phyloP scores from a whole-genome alignment of 805 yeast species.

The Priceomyces melissophilus region DNA sequence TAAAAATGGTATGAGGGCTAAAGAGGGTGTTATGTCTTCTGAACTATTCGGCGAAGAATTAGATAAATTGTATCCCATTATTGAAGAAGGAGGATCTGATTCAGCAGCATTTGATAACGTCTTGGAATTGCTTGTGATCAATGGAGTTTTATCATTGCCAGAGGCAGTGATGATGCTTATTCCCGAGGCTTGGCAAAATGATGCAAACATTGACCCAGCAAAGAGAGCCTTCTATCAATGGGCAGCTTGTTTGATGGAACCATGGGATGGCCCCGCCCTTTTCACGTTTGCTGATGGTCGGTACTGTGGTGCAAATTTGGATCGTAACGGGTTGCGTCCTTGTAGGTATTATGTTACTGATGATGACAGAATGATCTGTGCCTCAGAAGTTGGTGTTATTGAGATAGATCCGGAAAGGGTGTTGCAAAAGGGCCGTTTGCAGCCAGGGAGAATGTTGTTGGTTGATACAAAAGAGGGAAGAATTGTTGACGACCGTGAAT shows the following conservation, averaged over 20 bases:
- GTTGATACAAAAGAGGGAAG: constrained; percentile 93
- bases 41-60: constrained; percentile 85
- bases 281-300: constrained; percentile 96
- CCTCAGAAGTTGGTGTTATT: constrained; percentile 97
- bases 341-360: constrained; percentile 95
- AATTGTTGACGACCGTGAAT: constrained; percentile 88
- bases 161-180: constrained; percentile 97
- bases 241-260: constrained; percentile 99
- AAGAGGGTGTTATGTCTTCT: constrained; percentile 95
- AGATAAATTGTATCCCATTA: constrained; percentile 88
- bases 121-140: constrained; percentile 82
- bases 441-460: constrained; percentile 93
- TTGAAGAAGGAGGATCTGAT: constrained; percentile 98
- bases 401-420: constrained; percentile 80
- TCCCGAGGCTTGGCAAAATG: constrained; percentile 98
- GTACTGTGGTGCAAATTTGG: constrained; percentile 97
- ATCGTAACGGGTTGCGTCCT: constrained; percentile 96
- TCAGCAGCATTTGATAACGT: constrained; percentile 98
- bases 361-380: constrained; percentile 95
- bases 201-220: constrained; percentile 79
- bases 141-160: constrained; percentile 88
- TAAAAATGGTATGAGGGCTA: constrained; percentile 98
- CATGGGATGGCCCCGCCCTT: constrained; percentile 99
- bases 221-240: constrained; percentile 95
- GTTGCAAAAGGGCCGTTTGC: constrained; percentile 87